Evolutionary conservation across 148 eudicot genomes (phyloP).

Genomic region (Rhododendron molle): DNA sequence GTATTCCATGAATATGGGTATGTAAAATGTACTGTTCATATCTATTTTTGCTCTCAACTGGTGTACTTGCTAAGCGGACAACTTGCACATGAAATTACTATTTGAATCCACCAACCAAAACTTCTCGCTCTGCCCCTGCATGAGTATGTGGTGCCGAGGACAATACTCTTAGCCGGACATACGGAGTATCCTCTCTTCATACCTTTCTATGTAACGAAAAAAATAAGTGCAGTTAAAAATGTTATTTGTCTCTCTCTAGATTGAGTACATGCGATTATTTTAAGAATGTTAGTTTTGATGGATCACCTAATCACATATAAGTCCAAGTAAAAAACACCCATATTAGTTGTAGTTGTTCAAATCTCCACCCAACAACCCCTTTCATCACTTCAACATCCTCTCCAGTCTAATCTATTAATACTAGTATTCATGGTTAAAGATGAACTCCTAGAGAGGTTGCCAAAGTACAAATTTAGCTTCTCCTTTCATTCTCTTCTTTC

Average conservation of each 20-base stretch:
- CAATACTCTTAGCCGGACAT: not conserved
- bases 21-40: no score
- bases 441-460: not conserved
- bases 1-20: no score
- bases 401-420: not conserved
- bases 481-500: not conserved
- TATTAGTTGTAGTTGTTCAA: slow-evolving; percentile 1
- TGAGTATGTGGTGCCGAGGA: not conserved
- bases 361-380: not conserved
- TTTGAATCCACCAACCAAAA: not conserved
- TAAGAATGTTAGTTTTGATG: not conserved
- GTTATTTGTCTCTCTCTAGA: not conserved
- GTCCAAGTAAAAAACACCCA: not conserved
- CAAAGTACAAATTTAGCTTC: not conserved
- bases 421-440: not conserved
- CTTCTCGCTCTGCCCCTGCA: not conserved
- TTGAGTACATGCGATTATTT: not conserved
- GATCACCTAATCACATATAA: slow-evolving; percentile 10
- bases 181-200: not conserved
- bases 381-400: not conserved
- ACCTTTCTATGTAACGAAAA: not conserved
- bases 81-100: not conserved
- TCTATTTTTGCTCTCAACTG: no score
- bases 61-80: no score
- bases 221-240: not conserved